These are phyloP conservation scores for Hygrophoropsis aurantiaca DNA, from an alignment of 768 basidiomycete genomes.

Conservation along the genomic window DNA sequence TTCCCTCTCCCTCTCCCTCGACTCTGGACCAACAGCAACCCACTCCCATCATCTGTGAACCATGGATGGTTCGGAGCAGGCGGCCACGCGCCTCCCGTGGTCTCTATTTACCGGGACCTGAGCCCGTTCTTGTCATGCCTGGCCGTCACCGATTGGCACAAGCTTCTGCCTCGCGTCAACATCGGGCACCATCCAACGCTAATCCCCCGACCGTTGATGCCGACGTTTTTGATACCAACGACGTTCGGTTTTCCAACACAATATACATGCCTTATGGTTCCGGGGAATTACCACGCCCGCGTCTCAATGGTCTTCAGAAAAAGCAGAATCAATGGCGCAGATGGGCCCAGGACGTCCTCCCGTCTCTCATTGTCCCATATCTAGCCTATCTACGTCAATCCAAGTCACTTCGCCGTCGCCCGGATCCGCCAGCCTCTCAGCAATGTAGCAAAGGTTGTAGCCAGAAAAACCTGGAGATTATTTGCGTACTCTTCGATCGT, in stretches of 20 bases:
- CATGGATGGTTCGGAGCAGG: neutral
- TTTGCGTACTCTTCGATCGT: neutral
- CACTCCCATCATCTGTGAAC: neutral
- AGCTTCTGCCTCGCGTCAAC: neutral
- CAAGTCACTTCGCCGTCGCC: neutral
- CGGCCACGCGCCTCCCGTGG: neutral
- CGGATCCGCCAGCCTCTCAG: neutral
- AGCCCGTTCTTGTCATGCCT: constrained; percentile 1
- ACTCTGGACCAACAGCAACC: too few species aligned
- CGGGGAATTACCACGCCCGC: too few species aligned
- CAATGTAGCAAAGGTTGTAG: neutral
- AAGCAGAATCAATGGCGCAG: constrained; percentile 1
- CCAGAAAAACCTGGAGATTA: neutral
- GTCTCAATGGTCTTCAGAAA: neutral
- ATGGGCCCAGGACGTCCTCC: neutral
- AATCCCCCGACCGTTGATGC: neutral
- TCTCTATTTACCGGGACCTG: neutral
- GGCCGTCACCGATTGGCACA: neutral
- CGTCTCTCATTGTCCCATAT: neutral
- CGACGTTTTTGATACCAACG: neutral
- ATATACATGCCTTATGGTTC: neutral
- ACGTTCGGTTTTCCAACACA: neutral
- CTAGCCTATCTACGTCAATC: neutral
- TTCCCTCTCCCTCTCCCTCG: too few species aligned
- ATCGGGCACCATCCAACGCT: neutral